Percentiles rank a stretch among this genome's conserved stretches.
phyloP scores from a whole-genome alignment of 805 yeast species.

The Hagleromyces aurorensis region DNA sequence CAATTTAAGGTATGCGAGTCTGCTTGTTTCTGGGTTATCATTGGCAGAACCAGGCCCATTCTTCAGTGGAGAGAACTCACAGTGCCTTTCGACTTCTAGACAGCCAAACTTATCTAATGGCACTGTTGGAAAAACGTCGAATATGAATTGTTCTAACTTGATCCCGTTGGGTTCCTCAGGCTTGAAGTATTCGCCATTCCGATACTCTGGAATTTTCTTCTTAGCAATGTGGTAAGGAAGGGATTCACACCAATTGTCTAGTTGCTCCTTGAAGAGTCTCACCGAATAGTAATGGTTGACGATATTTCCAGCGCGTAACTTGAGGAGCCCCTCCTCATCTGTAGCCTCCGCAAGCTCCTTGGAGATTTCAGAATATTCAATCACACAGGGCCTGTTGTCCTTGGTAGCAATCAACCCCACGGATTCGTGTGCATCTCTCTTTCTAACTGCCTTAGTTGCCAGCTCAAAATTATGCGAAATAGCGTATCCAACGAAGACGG shows the following conservation, averaged over 20 bases:
- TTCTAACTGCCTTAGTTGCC: conserved; percentile 92
- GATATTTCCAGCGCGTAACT: conserved; percentile 89
- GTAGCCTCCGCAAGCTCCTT: conserved; percentile 58
- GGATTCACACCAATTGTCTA: conserved; percentile 61
- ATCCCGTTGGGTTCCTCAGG: conserved; percentile 85
- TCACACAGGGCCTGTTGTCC: conserved; percentile 68
- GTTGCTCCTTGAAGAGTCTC: conserved; percentile 49
- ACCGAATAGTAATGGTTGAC: conserved; percentile 94
- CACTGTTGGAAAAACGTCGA: conserved; percentile 86
- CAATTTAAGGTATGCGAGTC: conserved; percentile 52
- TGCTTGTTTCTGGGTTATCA: conserved; percentile 82
- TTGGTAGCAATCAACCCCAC: conserved; percentile 88
- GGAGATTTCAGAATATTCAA: conserved; percentile 90
- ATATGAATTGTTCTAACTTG: conserved; percentile 92
- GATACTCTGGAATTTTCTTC: conserved; percentile 71
- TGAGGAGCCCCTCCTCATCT: conserved; percentile 55
- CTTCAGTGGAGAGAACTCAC: conserved; percentile 90
- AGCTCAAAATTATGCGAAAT: conserved; percentile 56
- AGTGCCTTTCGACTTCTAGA: conserved; percentile 76
- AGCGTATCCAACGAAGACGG: conserved; percentile 76
- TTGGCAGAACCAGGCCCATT: conserved; percentile 77
- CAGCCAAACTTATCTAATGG: conserved; percentile 71
- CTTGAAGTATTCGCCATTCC: conserved; percentile 40
- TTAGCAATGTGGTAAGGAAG: conserved; percentile 94
- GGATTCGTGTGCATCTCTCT: conserved; percentile 75